Evolutionary conservation across 2,329 filamentous ascomycete genomes (phyloP).

Genomic region (Teratosphaeria destructans): DNA sequence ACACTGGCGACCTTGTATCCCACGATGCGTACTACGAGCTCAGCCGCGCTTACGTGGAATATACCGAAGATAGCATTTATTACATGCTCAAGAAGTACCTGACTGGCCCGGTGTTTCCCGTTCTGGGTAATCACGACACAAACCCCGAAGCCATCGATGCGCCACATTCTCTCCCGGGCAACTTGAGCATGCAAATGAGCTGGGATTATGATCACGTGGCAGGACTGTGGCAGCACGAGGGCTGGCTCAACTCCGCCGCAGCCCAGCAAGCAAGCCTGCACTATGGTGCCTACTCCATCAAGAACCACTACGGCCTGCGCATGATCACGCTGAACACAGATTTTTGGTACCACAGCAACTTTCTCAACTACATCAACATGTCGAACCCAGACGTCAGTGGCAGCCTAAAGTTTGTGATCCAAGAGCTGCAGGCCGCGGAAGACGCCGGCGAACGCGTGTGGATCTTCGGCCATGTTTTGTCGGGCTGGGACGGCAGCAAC

Average conservation of each 20-base stretch:
- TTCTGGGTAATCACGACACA: constrained; percentile 49
- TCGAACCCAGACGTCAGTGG: constrained; percentile 42
- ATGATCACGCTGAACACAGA: constrained; percentile 46
- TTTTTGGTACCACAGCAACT: constrained; percentile 36
- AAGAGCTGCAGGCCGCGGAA: constrained; percentile 44
- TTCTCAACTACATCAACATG: constrained; percentile 43
- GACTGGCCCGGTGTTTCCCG: constrained; percentile 45
- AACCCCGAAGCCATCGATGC: constrained; percentile 44
- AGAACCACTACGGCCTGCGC: constrained; percentile 42
- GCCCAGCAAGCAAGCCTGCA: constrained; percentile 39
- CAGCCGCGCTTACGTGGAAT: constrained; percentile 43
- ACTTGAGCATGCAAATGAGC: constrained; percentile 36
- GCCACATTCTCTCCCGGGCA: constrained; percentile 42
- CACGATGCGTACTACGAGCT: constrained; percentile 43
- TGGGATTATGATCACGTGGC: constrained; percentile 50
- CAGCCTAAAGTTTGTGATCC: constrained; percentile 39
- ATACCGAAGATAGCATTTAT: constrained; percentile 44
- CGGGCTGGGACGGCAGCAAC: constrained; percentile 47
- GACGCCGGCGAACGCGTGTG: constrained; percentile 43
- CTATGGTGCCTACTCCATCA: constrained; percentile 47
- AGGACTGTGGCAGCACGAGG: constrained; percentile 45
- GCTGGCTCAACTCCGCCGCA: constrained; percentile 40
- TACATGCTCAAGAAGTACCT: constrained; percentile 46
- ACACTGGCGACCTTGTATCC: constrained; percentile 48
- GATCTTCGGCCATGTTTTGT: constrained; percentile 45